These are phyloP conservation scores for Tetratostichococcus sp. DNA, from an alignment of 139 green algal genomes.

Conservation along the genomic window DNA sequence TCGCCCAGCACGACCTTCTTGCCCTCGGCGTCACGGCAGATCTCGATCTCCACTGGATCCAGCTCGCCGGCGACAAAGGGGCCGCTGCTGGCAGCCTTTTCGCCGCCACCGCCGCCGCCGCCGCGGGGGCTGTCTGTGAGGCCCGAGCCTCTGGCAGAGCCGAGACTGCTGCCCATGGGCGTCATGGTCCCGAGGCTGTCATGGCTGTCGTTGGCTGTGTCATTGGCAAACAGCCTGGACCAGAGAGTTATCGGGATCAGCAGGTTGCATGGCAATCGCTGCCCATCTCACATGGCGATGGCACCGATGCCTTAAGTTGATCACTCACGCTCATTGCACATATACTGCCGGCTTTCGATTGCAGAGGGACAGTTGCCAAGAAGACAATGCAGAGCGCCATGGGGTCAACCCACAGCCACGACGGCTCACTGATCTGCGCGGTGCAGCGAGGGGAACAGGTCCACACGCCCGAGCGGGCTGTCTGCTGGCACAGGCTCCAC, in stretches of 20 bases:
- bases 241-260: background rate
- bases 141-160: background rate
- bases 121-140: background rate
- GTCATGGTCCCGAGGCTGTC: background rate
- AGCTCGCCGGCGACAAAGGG: background rate
- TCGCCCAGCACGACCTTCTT: constrained; percentile 56
- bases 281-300: no score
- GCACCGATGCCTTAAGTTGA: no score
- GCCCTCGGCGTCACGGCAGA: constrained; percentile 50
- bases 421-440: background rate
- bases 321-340: no score
- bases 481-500: background rate
- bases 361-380: no score
- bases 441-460: background rate
- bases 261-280: no score
- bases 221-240: background rate
- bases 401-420: no score
- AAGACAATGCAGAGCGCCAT: no score
- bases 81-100: background rate
- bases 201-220: background rate
- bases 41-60: constrained; percentile 42
- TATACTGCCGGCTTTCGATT: no score
- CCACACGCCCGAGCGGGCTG: background rate
- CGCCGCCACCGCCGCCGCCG: no score
- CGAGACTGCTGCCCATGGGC: background rate